Percentiles rank a stretch among this genome's conserved stretches.
Evolutionary conservation across 495 filamentous ascomycete species (phyloP).

Genomic region (Neurospora hispaniola): DNA sequence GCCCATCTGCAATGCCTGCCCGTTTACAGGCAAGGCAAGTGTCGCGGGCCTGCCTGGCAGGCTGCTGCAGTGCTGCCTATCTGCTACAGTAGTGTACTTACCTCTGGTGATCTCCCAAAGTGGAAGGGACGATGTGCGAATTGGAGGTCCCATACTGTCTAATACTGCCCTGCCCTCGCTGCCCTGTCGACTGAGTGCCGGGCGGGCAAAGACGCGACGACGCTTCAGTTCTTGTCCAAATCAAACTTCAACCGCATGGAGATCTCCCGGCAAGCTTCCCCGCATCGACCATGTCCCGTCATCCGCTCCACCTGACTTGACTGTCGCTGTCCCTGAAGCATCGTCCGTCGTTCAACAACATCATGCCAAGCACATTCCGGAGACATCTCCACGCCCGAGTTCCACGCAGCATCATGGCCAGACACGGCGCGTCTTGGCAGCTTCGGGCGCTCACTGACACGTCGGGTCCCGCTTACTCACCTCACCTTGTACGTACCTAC

Average conservation of each 20-base stretch:
- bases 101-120: background rate
- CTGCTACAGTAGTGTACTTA: too few species aligned
- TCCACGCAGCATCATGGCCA: background rate
- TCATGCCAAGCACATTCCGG: background rate
- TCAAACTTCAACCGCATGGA: background rate
- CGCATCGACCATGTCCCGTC: background rate
- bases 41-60: background rate
- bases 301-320: background rate
- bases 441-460: background rate
- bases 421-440: background rate
- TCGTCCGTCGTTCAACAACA: background rate
- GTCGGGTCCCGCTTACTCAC: background rate
- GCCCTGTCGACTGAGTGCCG: too few species aligned
- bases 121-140: background rate
- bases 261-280: background rate
- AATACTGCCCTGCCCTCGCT: background rate
- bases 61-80: background rate
- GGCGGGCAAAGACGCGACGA: background rate
- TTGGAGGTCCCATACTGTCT: background rate
- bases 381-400: background rate
- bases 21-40: background rate
- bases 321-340: background rate
- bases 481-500: too few species aligned
- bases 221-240: background rate
- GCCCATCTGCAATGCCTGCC: background rate